Conservation (phyloP, 2,329 filamentous ascomycete genomes). For the Microthyrium microscopicum region DNA sequence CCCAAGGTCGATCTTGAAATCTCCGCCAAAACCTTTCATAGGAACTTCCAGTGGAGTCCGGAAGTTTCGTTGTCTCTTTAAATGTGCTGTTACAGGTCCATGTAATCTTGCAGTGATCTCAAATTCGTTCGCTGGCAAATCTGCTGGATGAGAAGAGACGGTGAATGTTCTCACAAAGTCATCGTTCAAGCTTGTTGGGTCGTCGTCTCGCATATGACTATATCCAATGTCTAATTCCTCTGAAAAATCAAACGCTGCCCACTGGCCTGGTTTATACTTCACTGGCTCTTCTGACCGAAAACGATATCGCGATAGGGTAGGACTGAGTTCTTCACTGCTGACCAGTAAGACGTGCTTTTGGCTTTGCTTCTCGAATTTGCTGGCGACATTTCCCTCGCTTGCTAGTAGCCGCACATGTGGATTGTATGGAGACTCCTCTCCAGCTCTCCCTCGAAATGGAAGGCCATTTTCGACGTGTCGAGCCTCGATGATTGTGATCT, state of each 20-base stretch:
- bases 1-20: slow-evolving; percentile 30
- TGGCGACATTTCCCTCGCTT: slow-evolving; percentile 33
- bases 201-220: slow-evolving; percentile 67
- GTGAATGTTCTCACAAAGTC: slow-evolving; percentile 76
- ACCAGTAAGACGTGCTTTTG: slow-evolving; percentile 37
- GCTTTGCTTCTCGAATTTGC: slow-evolving; percentile 9
- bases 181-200: slow-evolving; percentile 67
- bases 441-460: slow-evolving; percentile 44
- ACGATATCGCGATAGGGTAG: slow-evolving; percentile 49
- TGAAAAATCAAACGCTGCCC: slow-evolving; percentile 59
- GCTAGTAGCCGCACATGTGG: slow-evolving; percentile 50
- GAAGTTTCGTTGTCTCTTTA: slow-evolving; percentile 44
- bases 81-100: slow-evolving; percentile 48
- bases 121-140: slow-evolving; percentile 28
- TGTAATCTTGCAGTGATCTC: slow-evolving; percentile 58
- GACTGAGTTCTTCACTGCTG: slow-evolving; percentile 43
- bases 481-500: slow-evolving; percentile 43
- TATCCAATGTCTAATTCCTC: slow-evolving; percentile 56
- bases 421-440: slow-evolving; percentile 61
- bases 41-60: slow-evolving; percentile 42
- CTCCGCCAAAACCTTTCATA: slow-evolving; percentile 58
- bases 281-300: slow-evolving; percentile 29
- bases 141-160: slow-evolving; percentile 42
- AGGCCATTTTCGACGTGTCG: slow-evolving; percentile 49
- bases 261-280: slow-evolving; percentile 53